A percentile compares a stretch with the other conserved stretches of the same genome.
Evolutionary conservation across 2,329 filamentous ascomycete species (phyloP).

Genomic region (Rhexocercosporidium sp.): DNA sequence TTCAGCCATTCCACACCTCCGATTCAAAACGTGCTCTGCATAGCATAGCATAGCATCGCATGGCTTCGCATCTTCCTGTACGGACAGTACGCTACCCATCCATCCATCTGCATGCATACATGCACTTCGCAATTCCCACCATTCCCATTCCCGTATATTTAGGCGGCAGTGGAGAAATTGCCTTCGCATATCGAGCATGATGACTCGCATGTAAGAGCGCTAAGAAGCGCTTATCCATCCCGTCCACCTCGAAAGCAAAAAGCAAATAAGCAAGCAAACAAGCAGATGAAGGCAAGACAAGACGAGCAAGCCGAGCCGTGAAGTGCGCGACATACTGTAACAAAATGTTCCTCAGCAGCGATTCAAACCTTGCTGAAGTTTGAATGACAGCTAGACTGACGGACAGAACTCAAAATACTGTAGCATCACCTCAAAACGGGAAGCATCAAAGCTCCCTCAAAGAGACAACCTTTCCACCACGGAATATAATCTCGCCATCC

Average conservation of each 20-base stretch:
- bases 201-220: constrained; percentile 1
- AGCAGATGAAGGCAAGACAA: neutral
- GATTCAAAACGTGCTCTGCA: constrained; percentile 5
- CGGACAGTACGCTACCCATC: neutral
- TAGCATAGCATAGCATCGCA: too few species aligned
- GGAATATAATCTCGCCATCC: too few species aligned
- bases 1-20: neutral
- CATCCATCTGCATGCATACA: neutral
- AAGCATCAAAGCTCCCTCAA: neutral
- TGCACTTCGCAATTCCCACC: neutral
- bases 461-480: too few species aligned
- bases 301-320: neutral
- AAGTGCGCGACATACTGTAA: neutral
- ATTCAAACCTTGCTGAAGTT: too few species aligned
- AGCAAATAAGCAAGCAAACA: neutral
- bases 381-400: too few species aligned
- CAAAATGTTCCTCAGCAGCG: too few species aligned
- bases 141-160: constrained; percentile 6
- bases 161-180: constrained; percentile 1
- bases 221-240: neutral
- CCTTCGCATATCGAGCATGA: neutral
- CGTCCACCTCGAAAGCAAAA: too few species aligned
- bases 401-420: neutral
- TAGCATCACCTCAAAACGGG: neutral
- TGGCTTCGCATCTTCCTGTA: neutral